Evolutionary conservation across 129 eudicot species (phyloP).

Genomic region (Flaveria bidentis): DNA sequence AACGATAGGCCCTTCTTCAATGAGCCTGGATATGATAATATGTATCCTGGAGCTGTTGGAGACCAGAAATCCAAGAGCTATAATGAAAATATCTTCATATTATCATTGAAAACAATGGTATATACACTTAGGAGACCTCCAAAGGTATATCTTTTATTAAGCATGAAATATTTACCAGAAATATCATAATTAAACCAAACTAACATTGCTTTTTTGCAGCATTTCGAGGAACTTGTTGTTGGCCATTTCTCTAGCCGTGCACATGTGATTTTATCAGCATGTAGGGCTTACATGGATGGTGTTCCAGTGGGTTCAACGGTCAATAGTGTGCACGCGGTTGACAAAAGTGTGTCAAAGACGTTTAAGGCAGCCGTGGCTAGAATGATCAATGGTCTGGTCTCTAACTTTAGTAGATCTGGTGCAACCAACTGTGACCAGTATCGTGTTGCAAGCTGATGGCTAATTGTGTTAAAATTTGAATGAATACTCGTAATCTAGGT

Average conservation of each 20-base stretch:
- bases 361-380: conserved; percentile 39
- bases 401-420: conserved; percentile 48
- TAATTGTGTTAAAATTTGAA: neutral
- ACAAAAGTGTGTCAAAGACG: conserved; percentile 30
- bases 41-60: conserved; percentile 43
- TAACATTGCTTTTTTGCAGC: conserved; percentile 39
- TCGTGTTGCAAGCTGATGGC: conserved; percentile 28
- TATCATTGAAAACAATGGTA: conserved; percentile 65
- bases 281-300: conserved; percentile 66
- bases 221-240: conserved; percentile 76
- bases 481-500: neutral
- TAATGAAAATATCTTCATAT: conserved; percentile 48
- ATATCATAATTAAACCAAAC: neutral
- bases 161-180: neutral
- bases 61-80: conserved; percentile 40
- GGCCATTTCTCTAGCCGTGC: conserved; percentile 73
- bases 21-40: conserved; percentile 57
- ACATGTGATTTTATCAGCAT: conserved; percentile 59
- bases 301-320: conserved; percentile 60
- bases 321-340: conserved; percentile 28
- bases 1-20: conserved; percentile 59
- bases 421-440: conserved; percentile 62
- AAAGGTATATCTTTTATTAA: conserved; percentile 36
- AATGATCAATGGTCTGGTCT: conserved; percentile 48
- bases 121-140: conserved; percentile 67